These are phyloP conservation scores for Verticillium isaacii DNA, from an alignment of 2,329 filamentous ascomycete genomes.

Conservation along the genomic window DNA sequence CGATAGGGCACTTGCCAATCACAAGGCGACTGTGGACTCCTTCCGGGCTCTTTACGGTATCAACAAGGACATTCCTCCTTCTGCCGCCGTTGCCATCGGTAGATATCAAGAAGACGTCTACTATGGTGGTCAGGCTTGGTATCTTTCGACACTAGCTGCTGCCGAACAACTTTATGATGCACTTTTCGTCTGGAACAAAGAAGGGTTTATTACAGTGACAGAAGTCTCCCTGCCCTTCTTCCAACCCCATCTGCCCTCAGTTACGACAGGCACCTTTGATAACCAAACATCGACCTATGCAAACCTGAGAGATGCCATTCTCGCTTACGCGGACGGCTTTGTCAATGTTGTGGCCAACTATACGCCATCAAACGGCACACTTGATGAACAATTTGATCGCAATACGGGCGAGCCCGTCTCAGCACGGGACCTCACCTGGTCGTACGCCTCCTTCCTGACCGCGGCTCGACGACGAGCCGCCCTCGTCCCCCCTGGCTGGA, in stretches of 20 bases:
- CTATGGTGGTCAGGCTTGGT: constrained; percentile 78
- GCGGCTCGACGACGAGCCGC: constrained; percentile 51
- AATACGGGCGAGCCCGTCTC: constrained; percentile 50
- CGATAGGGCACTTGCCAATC: constrained; percentile 63
- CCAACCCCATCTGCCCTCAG: constrained; percentile 54
- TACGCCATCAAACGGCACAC: constrained; percentile 52
- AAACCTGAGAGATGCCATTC: constrained; percentile 51
- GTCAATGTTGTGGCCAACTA: constrained; percentile 59
- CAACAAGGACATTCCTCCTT: constrained; percentile 59
- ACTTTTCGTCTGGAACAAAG: constrained; percentile 62
- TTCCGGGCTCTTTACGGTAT: constrained; percentile 67
- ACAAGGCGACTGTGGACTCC: constrained; percentile 69
- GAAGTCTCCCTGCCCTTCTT: constrained; percentile 67
- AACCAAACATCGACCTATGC: constrained; percentile 42
- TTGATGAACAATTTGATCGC: constrained; percentile 64
- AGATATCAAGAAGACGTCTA: constrained; percentile 70
- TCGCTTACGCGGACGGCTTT: constrained; percentile 56
- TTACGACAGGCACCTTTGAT: constrained; percentile 58
- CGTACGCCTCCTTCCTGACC: constrained; percentile 65
- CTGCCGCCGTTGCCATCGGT: constrained; percentile 57
- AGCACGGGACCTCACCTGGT: constrained; percentile 67
- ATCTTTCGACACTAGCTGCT: constrained; percentile 69
- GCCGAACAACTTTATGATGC: constrained; percentile 79
- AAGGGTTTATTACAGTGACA: constrained; percentile 60
- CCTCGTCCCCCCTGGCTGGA: constrained; percentile 53